A percentile compares a stretch with the other conserved stretches of the same genome.
Evolutionary conservation across 495 filamentous ascomycete genomes (phyloP).

Genomic region (Bacidia gigantensis): DNA sequence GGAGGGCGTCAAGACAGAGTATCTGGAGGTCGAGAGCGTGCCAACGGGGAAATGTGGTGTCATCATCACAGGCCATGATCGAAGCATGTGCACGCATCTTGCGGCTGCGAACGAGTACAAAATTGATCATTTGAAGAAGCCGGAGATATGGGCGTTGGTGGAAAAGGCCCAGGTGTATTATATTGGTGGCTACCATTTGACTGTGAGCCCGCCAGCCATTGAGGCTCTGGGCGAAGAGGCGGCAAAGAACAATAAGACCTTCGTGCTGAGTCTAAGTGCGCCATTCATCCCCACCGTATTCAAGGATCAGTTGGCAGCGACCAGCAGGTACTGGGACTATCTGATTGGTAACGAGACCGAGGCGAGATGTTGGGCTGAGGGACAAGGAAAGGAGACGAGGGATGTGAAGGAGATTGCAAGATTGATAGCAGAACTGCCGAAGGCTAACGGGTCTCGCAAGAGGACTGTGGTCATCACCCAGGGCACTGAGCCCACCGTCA

Average conservation of each 20-base stretch:
- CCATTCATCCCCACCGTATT: slow-evolving; percentile 97
- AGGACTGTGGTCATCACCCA: slow-evolving; percentile 86
- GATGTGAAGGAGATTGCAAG: slow-evolving; percentile 81
- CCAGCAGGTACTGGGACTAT: slow-evolving; percentile 86
- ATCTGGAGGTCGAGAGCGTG: slow-evolving; percentile 67
- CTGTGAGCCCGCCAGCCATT: slow-evolving; percentile 81
- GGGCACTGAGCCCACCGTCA: slow-evolving; percentile 76
- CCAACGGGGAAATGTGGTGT: slow-evolving; percentile 91
- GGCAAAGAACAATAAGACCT: slow-evolving; percentile 73
- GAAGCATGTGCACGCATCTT: slow-evolving; percentile 88
- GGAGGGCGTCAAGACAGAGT: slow-evolving; percentile 81
- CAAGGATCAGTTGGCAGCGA: slow-evolving; percentile 82
- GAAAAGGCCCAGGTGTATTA: slow-evolving; percentile 81
- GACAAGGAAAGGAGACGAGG: slow-evolving; percentile 54
- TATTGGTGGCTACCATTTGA: slow-evolving; percentile 81
- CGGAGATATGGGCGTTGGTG: slow-evolving; percentile 79
- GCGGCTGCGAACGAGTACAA: slow-evolving; percentile 95
- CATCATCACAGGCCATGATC: slow-evolving; percentile 88
- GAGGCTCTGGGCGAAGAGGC: slow-evolving; percentile 82
- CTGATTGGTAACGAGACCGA: slow-evolving; percentile 95
- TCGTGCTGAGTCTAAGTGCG: slow-evolving; percentile 79
- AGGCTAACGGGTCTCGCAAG: slow-evolving; percentile 69
- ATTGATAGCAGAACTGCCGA: slow-evolving; percentile 71
- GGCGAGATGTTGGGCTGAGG: slow-evolving; percentile 69
- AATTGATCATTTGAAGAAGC: slow-evolving; percentile 80